Evolutionary conservation across 352 stramenopile species (phyloP).

Genomic region (Phytophthora tentaculata): DNA sequence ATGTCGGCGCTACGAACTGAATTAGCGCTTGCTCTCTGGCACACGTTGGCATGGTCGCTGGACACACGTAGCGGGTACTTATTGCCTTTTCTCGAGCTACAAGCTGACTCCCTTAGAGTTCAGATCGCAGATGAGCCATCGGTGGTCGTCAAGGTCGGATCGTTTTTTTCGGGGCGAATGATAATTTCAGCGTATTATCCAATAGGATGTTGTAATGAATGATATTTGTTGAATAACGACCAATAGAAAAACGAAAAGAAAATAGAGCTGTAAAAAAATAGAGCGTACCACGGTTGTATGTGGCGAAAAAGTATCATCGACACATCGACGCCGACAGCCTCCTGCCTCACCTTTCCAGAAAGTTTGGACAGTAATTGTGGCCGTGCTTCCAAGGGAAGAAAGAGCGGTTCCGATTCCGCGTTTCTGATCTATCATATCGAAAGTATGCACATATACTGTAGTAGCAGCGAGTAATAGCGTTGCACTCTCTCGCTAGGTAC

Average conservation of each 20-base stretch:
- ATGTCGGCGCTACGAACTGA: too few relatives aligned
- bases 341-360: slow-evolving; percentile 5
- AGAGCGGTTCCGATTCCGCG: background rate
- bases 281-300: slow-evolving; percentile 4
- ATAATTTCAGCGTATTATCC: slow-evolving; percentile 1
- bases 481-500: too few relatives aligned
- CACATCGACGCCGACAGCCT: slow-evolving; percentile 1
- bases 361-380: slow-evolving; percentile 12
- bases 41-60: slow-evolving; percentile 7
- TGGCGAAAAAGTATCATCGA: slow-evolving; percentile 18
- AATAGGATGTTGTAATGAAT: background rate
- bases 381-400: slow-evolving; percentile 4
- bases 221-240: background rate
- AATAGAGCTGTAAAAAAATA: slow-evolving; percentile 22
- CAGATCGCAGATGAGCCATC: slow-evolving; percentile 34
- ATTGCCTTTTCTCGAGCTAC: slow-evolving; percentile 17
- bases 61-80: slow-evolving; percentile 21
- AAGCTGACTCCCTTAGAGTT: slow-evolving; percentile 27
- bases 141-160: slow-evolving; percentile 17
- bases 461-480: too few relatives aligned
- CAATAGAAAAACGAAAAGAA: slow-evolving; percentile 4
- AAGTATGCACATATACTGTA: too few relatives aligned
- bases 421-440: slow-evolving; percentile 10
- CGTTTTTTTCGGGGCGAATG: slow-evolving; percentile 11
- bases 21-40: slow-evolving; percentile 5